Evolutionary conservation across 305 asterid genomes (phyloP).

Genomic region (Nicotiana rustica): DNA sequence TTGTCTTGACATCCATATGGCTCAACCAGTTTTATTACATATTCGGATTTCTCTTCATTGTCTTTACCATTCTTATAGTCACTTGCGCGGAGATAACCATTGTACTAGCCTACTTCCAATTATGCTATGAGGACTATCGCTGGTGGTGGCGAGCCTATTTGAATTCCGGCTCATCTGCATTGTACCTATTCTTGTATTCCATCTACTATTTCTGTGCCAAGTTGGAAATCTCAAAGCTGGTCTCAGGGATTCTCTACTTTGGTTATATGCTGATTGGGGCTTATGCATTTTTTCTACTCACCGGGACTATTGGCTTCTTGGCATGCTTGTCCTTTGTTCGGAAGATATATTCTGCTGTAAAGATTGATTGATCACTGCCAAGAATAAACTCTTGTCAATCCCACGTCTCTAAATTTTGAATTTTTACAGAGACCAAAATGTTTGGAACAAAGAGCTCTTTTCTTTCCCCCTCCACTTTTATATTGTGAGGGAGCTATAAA

Average conservation of each 20-base stretch:
- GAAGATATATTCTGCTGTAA: slow-evolving; percentile 18
- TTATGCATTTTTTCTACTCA: not conserved
- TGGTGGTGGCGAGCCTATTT: slow-evolving; percentile 29
- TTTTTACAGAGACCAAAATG: not conserved
- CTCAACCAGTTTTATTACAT: slow-evolving; percentile 18
- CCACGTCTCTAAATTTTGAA: not conserved
- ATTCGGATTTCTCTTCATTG: slow-evolving; percentile 12
- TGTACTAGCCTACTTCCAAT: slow-evolving; percentile 21
- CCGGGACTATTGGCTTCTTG: slow-evolving; percentile 19
- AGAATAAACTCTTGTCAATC: not conserved
- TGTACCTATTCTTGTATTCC: slow-evolving; percentile 24
- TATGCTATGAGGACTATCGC: slow-evolving; percentile 23
- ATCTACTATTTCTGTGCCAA: slow-evolving; percentile 7
- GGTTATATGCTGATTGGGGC: slow-evolving; percentile 16
- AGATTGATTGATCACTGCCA: slow-evolving; percentile 7
- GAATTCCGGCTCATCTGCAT: slow-evolving; percentile 6
- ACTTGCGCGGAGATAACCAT: slow-evolving; percentile 21
- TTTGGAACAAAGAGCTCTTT: not conserved
- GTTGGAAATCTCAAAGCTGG: slow-evolving; percentile 26
- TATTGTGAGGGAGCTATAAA: not conserved
- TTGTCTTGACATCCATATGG: slow-evolving; percentile 29
- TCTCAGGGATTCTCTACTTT: slow-evolving; percentile 25
- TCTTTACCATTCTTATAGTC: slow-evolving; percentile 15
- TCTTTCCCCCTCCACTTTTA: not conserved
- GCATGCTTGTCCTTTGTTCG: slow-evolving; percentile 12